Conservation (phyloP, 2,329 filamentous ascomycete species). For the Hypomyces perniciosus region DNA sequence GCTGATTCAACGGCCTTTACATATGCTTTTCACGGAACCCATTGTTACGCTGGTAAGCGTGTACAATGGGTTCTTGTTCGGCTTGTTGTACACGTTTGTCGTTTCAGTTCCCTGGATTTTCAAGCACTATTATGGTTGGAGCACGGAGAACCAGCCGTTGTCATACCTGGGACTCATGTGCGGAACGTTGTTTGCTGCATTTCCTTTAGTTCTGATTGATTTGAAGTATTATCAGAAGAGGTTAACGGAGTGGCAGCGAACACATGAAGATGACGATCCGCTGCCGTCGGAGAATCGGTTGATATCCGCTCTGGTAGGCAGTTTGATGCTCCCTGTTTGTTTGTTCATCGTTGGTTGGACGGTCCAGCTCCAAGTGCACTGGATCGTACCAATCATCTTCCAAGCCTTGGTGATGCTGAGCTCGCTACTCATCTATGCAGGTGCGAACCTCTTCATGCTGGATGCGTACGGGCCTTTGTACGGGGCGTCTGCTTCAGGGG, state of each 20-base stretch:
- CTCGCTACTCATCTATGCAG: conserved; percentile 24
- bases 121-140: conserved; percentile 53
- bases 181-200: conserved; percentile 52
- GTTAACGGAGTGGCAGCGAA: conserved; percentile 41
- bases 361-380: conserved; percentile 19
- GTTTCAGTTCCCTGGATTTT: conserved; percentile 62
- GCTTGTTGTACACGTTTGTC: conserved; percentile 55
- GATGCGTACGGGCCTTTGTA: conserved; percentile 24
- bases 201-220: conserved; percentile 39
- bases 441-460: conserved; percentile 24
- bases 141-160: conserved; percentile 52
- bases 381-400: conserved; percentile 21
- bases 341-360: conserved; percentile 68
- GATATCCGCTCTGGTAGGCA: conserved; percentile 55
- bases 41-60: conserved; percentile 61
- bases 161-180: conserved; percentile 64
- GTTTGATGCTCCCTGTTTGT: conserved; percentile 55
- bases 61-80: conserved; percentile 59
- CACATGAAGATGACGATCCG: conserved; percentile 41
- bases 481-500: conserved; percentile 22
- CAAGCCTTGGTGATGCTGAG: conserved; percentile 21
- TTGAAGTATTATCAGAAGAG: conserved; percentile 50
- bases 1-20: conserved; percentile 57
- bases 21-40: conserved; percentile 63
- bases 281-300: conserved; percentile 60